Conservation (phyloP, 1,139 yeast species). For the Hanseniaspora sp. region DNA sequence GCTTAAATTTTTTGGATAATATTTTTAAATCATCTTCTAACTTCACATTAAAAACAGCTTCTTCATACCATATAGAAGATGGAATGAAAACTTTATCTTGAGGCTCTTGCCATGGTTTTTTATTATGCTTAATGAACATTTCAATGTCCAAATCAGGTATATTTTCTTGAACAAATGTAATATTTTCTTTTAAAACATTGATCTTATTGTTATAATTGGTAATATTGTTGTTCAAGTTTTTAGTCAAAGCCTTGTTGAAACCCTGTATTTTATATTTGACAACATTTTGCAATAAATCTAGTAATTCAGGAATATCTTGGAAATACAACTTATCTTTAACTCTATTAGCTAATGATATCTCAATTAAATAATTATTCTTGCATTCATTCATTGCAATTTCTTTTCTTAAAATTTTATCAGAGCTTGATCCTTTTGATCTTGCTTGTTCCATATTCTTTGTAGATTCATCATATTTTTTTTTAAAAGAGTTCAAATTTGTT, state of each 20-base stretch:
- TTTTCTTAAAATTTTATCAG: constrained; percentile 49
- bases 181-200: constrained; percentile 33
- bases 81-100: constrained; percentile 75
- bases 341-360: constrained; percentile 75
- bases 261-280: constrained; percentile 69
- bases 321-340: constrained; percentile 84
- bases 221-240: constrained; percentile 43
- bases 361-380: constrained; percentile 72
- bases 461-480: constrained; percentile 62
- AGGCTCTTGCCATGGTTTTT: constrained; percentile 72
- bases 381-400: constrained; percentile 74
- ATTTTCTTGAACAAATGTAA: constrained; percentile 45
- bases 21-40: constrained; percentile 49
- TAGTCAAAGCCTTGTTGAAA: constrained; percentile 62
- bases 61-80: constrained; percentile 94
- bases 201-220: constrained; percentile 44
- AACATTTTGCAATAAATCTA: constrained; percentile 76
- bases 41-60: constrained; percentile 58
- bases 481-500: constrained; percentile 25
- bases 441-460: constrained; percentile 75
- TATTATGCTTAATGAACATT: constrained; percentile 87
- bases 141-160: constrained; percentile 66
- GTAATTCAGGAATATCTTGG: constrained; percentile 84
- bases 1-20: constrained; percentile 3
- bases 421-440: constrained; percentile 47